Evolutionary conservation across 305 asterid genomes (phyloP), one percentile per base, ranked within the genome.

Genomic region (Fraxinus greggii): DNA sequence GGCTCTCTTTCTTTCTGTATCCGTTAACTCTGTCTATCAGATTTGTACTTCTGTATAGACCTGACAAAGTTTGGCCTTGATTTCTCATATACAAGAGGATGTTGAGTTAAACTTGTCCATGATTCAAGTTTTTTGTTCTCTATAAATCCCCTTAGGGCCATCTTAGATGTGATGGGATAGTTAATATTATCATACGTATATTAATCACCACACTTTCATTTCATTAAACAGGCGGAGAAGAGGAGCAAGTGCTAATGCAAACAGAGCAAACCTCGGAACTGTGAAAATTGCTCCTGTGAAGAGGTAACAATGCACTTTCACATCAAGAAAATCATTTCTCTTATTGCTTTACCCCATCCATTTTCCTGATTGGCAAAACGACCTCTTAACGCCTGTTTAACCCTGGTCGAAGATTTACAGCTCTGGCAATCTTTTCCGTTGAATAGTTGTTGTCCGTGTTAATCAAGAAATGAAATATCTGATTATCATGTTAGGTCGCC

Each of bases 181-280:
- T 26, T 9, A 12, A 26, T 67, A 12, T 13, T 12, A 67, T 9
- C 8, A 10, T 28, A 29, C 19, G 9, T 67, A 9, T 33, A 67
- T 67, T 10, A 29, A 31, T 31, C 42, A 5, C 75, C 4, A 2
- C 9, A 67, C 81, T 83, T 48, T 23, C 74, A 45, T 74, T 86
- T 70, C 31, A 42, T 80, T 63, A 54, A 9, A 36, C 91, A 90
- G 93, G 84, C 86, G 93, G 51, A 87, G 84, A 88, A 90, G 87
- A 73, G 83, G 87, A 73, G 80, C 75, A 70, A 70, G 86, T 9
- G n/a, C 84, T 29, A 85, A 65, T 35, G 59, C 83, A 10, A 70
- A 70, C 42, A 56, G 93, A 59, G 83, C 84, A 33, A 90, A 87
- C 67, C 92, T 87, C 80, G 90, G 89, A 65, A 79, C 88, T 8